Conservation (phyloP, 352 stramenopile genomes). For the Phytophthora uliginosa region DNA sequence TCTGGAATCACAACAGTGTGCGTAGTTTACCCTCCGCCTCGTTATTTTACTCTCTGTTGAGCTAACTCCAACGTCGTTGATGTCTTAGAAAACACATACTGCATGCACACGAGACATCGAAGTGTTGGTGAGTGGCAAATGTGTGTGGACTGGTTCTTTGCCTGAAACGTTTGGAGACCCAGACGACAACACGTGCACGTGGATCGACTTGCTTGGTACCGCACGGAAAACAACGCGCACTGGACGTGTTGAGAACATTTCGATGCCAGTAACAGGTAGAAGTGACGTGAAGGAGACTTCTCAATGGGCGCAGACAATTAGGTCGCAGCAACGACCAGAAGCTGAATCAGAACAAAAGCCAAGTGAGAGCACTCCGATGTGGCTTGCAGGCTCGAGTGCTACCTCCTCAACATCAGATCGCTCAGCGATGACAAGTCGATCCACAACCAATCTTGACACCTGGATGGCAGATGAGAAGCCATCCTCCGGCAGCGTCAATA, state of each 20-base stretch:
- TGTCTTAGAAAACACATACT: constrained; percentile 39
- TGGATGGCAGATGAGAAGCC: constrained; percentile 31
- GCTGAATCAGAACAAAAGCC: constrained; percentile 13
- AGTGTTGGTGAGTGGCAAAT: constrained; percentile 66
- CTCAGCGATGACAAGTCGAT: constrained; percentile 15
- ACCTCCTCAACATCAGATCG: constrained; percentile 13
- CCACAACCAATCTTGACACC: constrained; percentile 4
- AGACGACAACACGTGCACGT: constrained; percentile 74
- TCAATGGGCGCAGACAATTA: constrained; percentile 10
- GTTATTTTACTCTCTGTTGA: background rate
- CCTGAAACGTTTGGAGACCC: constrained; percentile 75
- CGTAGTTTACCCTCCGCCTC: constrained; percentile 11
- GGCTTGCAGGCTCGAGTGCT: constrained; percentile 10
- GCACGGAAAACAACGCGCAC: constrained; percentile 51
- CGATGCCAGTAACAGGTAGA: background rate
- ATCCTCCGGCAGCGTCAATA: constrained; percentile 15
- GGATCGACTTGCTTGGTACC: constrained; percentile 61
- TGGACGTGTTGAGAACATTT: constrained; percentile 14
- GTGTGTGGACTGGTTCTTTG: constrained; percentile 81
- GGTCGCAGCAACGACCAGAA: constrained; percentile 1
- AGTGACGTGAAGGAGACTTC: constrained; percentile 1
- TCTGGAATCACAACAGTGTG: constrained; percentile 90
- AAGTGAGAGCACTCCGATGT: constrained; percentile 27
- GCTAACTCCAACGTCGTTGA: background rate
- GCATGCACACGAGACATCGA: constrained; percentile 77